Percentiles rank a stretch among this genome's conserved stretches.
These are phyloP conservation scores for Beauveria bassiana DNA, from an alignment of 2,329 filamentous ascomycete genomes.

Conservation along the genomic window DNA sequence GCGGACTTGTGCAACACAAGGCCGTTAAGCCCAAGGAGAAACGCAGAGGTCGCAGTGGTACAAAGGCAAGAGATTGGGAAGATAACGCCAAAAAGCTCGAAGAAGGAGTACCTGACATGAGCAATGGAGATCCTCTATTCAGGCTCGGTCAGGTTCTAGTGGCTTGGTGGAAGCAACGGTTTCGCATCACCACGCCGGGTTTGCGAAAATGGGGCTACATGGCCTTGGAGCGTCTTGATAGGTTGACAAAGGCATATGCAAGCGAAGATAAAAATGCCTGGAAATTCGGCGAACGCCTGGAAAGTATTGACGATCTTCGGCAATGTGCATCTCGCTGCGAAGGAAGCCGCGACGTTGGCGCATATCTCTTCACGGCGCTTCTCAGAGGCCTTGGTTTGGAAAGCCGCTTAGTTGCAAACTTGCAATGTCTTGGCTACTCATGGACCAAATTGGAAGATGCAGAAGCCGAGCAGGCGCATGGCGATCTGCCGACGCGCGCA, in stretches of 20 bases:
- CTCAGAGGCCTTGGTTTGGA: constrained; percentile 75
- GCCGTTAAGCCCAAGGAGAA: constrained; percentile 9
- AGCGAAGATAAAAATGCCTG: constrained; percentile 53
- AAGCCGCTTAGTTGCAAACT: constrained; percentile 70
- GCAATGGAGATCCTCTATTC: constrained; percentile 73
- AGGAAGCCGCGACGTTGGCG: constrained; percentile 81
- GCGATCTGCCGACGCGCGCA: constrained; percentile 15
- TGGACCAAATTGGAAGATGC: constrained; percentile 85
- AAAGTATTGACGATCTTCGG: constrained; percentile 59
- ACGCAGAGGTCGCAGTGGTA: constrained; percentile 21
- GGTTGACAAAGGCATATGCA: constrained; percentile 63
- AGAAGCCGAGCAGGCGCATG: constrained; percentile 31
- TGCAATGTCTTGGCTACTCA: constrained; percentile 83
- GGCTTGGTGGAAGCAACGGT: constrained; percentile 83
- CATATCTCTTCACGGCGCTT: constrained; percentile 83
- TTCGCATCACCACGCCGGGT: constrained; percentile 67
- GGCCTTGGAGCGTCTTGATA: constrained; percentile 63
- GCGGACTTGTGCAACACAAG: constrained; percentile 42
- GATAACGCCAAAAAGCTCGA: constrained; percentile 61
- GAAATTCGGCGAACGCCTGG: constrained; percentile 69
- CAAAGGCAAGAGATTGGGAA: constrained; percentile 58
- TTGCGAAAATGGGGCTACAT: constrained; percentile 88
- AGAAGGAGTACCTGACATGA: constrained; percentile 65
- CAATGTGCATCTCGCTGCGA: constrained; percentile 58
- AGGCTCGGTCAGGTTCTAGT: constrained; percentile 68